Conservation (phyloP, 495 filamentous ascomycete species). For the Massariosphaeria phaeospora region DNA sequence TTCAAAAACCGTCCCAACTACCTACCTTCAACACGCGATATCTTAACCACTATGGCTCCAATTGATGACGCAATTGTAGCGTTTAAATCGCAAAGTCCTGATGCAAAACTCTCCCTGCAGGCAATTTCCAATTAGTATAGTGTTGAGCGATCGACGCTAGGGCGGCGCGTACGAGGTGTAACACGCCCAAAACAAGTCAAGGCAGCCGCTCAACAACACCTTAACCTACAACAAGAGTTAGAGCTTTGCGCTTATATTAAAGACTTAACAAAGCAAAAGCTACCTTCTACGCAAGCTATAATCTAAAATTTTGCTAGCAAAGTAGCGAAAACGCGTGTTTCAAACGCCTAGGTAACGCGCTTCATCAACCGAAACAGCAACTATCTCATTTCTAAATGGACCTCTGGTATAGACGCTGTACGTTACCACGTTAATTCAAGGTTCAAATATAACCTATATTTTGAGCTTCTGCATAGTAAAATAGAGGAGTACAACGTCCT, state of each 20-base stretch:
- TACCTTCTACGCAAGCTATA: conserved; percentile 14
- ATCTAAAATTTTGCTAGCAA: conserved; percentile 10
- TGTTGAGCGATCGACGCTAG: conserved; percentile 17
- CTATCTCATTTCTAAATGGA: conserved; percentile 7
- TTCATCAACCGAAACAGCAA: conserved; percentile 6
- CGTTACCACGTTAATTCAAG: conserved; percentile 5
- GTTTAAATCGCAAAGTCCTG: too few relatives aligned
- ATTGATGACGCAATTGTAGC: too few relatives aligned
- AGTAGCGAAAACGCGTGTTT: conserved; percentile 1
- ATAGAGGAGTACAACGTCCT: conserved; percentile 26
- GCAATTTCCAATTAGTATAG: conserved; percentile 11
- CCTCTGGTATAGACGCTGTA: conserved; percentile 1
- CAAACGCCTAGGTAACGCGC: neutral
- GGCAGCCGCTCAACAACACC: neutral
- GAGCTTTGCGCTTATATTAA: conserved; percentile 14
- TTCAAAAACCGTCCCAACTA: too few relatives aligned
- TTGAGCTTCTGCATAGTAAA: conserved; percentile 9
- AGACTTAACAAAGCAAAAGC: conserved; percentile 3
- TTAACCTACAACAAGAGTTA: conserved; percentile 4
- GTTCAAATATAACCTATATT: conserved; percentile 10
- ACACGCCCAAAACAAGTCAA: conserved; percentile 1
- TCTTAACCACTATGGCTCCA: too few relatives aligned
- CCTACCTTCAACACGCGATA: too few relatives aligned
- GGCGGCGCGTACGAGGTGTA: neutral
- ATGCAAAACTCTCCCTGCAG: conserved; percentile 3